A percentile compares a stretch with the other conserved stretches of the same genome.
Conservation (phyloP, 257 asterid genomes). For the Solanum rostratum region DNA sequence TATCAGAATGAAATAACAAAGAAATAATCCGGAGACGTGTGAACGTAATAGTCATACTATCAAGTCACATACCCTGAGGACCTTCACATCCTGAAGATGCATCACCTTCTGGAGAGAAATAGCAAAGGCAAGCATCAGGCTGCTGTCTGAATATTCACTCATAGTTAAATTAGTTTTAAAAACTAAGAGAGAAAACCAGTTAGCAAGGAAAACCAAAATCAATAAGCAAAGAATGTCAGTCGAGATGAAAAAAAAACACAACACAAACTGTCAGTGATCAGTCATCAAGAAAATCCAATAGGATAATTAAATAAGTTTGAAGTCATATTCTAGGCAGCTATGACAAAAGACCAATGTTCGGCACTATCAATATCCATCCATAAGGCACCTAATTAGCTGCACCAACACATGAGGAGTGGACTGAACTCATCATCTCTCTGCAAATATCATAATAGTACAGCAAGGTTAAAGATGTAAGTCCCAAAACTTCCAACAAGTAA, state of each 20-base stretch:
- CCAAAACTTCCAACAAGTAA: conserved; percentile 92
- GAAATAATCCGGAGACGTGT: conserved; percentile 2
- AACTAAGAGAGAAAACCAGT: conserved; percentile 9
- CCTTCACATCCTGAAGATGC: conserved; percentile 28
- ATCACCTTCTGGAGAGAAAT: conserved; percentile 30
- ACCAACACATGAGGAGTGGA: conserved; percentile 22
- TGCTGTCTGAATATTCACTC: conserved; percentile 24
- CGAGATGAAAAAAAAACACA: conserved; percentile 16
- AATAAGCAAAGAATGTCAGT: conserved; percentile 9
- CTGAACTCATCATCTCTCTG: conserved; percentile 55
- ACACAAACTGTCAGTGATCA: conserved; percentile 25
- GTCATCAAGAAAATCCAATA: conserved; percentile 12
- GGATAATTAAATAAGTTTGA: conserved; percentile 8
- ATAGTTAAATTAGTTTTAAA: conserved; percentile 11
- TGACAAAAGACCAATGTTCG: conserved; percentile 36
- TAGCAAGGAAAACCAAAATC: conserved; percentile 11
- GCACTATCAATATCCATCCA: conserved; percentile 22
- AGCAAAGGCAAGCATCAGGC: conserved; percentile 35
- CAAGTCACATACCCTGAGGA: conserved; percentile 36
- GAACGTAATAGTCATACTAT: neutral
- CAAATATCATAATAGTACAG: conserved; percentile 63
- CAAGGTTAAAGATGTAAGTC: conserved; percentile 94
- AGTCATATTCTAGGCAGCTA: conserved; percentile 29
- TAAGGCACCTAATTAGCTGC: conserved; percentile 17
- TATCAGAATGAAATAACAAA: conserved; percentile 32